A percentile compares a stretch with the other conserved stretches of the same genome.
phyloP scores from a whole-genome alignment of 2,329 filamentous ascomycete genomes.

The Trichoderma lentiforme region DNA sequence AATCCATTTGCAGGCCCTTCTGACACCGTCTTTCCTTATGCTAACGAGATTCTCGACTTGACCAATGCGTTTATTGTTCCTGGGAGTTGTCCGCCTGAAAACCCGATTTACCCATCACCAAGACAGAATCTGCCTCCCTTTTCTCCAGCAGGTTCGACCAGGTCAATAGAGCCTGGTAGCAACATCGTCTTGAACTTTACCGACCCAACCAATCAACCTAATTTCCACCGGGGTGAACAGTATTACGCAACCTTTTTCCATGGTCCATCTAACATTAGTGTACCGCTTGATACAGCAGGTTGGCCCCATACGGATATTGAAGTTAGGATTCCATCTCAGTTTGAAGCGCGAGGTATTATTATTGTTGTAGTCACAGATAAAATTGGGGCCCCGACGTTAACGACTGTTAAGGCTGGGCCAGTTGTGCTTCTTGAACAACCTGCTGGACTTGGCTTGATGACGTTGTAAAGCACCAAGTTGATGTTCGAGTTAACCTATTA shows the following conservation, averaged over 20 bases:
- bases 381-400: neutral
- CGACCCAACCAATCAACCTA: neutral
- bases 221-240: neutral
- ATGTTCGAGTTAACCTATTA: too few relatives aligned
- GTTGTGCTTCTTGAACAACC: neutral
- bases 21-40: neutral
- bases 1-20: neutral
- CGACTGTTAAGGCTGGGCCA: neutral
- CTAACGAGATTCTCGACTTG: neutral
- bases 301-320: neutral
- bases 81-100: neutral
- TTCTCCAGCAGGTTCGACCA: neutral
- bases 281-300: neutral
- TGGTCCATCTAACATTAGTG: neutral
- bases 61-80: neutral
- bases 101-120: neutral
- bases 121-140: neutral
- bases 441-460: neutral
- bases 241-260: neutral
- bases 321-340: neutral
- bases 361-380: neutral
- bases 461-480: neutral
- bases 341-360: neutral
- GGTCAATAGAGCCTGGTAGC: neutral
- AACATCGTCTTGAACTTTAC: neutral